Percentiles rank a stretch among this genome's conserved stretches.
Conservation (phyloP, 1,139 yeast genomes). For the Geotrichum macrosporum region DNA sequence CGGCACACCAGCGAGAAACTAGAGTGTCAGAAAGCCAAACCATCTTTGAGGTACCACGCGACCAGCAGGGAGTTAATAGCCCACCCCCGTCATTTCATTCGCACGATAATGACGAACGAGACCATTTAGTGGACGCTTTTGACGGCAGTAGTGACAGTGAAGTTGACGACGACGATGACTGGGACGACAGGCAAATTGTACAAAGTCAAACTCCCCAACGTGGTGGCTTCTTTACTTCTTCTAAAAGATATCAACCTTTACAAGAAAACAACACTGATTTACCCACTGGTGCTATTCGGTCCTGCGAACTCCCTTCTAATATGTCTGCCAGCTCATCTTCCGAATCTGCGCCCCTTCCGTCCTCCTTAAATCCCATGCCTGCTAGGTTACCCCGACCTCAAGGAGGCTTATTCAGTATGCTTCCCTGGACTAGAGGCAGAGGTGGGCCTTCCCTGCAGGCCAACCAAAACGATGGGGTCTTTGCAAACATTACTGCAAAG, state of each 20-base stretch:
- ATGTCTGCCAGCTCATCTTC: too few species aligned
- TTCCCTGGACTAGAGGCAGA: slow-evolving; percentile 7
- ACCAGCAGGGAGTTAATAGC: slow-evolving; percentile 1
- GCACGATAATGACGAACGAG: slow-evolving; percentile 17
- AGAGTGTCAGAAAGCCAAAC: neutral
- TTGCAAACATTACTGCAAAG: slow-evolving; percentile 83
- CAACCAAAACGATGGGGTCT: slow-evolving; percentile 76
- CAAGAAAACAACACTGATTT: neutral
- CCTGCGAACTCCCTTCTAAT: too few species aligned
- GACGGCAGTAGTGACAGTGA: slow-evolving; percentile 25
- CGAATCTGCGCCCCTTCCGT: slow-evolving; percentile 9
- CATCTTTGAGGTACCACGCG: slow-evolving; percentile 11
- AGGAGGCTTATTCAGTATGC: slow-evolving; percentile 17
- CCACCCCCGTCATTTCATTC: slow-evolving; percentile 9
- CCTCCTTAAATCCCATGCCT: slow-evolving; percentile 16
- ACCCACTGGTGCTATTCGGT: neutral
- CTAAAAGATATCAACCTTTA: neutral
- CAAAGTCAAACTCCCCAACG: slow-evolving; percentile 7
- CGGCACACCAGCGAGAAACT: neutral
- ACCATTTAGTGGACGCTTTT: slow-evolving; percentile 29
- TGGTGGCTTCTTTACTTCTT: slow-evolving; percentile 20
- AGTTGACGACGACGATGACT: slow-evolving; percentile 23
- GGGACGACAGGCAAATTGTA: slow-evolving; percentile 26
- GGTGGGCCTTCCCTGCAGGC: slow-evolving; percentile 5
- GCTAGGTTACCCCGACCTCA: slow-evolving; percentile 15